These are phyloP conservation scores for Ganoderma sinense DNA, from an alignment of 1,284 basidiomycete species.

Conservation along the genomic window DNA sequence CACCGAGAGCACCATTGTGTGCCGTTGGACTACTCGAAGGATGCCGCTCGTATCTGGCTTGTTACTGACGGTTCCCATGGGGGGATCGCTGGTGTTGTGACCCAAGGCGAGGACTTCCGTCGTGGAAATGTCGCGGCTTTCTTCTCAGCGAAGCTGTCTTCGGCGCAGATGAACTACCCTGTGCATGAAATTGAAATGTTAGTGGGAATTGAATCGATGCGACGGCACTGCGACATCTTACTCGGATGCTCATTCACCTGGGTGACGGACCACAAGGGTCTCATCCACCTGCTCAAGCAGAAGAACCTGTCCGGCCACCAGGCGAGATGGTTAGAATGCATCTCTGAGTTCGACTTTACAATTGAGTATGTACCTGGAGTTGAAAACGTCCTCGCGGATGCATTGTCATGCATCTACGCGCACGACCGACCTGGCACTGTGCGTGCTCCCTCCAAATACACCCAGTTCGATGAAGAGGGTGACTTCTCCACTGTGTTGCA, in stretches of 20 bases:
- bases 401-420: constrained; percentile 44
- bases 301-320: constrained; percentile 38
- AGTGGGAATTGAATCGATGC: constrained; percentile 40
- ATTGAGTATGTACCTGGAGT: constrained; percentile 42
- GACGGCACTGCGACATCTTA: constrained; percentile 35
- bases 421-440: constrained; percentile 37
- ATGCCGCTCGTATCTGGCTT: constrained; percentile 26
- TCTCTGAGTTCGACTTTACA: constrained; percentile 40
- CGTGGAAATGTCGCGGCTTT: constrained; percentile 31
- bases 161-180: constrained; percentile 41
- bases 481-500: not conserved
- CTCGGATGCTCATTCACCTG: constrained; percentile 34
- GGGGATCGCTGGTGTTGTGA: constrained; percentile 28
- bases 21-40: constrained; percentile 31
- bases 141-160: constrained; percentile 41
- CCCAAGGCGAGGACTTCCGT: constrained; percentile 20
- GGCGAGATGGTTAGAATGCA: not conserved
- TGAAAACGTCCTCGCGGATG: too few species aligned
- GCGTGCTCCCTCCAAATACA: constrained; percentile 35
- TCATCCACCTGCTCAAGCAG: constrained; percentile 30
- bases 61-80: constrained; percentile 26
- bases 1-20: constrained; percentile 27
- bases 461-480: constrained; percentile 6
- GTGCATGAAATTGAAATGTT: constrained; percentile 31
- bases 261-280: constrained; percentile 41